Percentiles rank a stretch among this genome's conserved stretches.
These are phyloP conservation scores for Hypoxylon rickii DNA, from an alignment of 495 filamentous ascomycete species.

Conservation along the genomic window DNA sequence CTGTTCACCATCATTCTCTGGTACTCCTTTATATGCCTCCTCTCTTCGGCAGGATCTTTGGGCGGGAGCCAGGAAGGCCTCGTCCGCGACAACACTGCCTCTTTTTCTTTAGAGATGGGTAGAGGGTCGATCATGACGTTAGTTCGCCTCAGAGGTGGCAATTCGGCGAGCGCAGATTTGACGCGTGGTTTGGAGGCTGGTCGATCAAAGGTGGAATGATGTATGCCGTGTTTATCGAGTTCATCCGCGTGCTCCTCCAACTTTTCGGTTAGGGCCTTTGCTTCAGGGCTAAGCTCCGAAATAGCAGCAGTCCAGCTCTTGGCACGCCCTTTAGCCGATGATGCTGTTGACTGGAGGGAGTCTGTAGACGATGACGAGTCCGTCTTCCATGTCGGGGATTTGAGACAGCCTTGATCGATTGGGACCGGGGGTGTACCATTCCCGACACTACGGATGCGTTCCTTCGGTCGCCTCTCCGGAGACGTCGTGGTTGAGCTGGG, in stretches of 20 bases:
- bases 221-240: constrained; percentile 48
- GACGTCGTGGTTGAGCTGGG: constrained; percentile 56
- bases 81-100: constrained; percentile 86
- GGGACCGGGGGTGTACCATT: constrained; percentile 59
- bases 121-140: constrained; percentile 97
- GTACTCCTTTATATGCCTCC: constrained; percentile 87
- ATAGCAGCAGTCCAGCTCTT: constrained; percentile 87
- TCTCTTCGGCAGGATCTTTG: constrained; percentile 92
- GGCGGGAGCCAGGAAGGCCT: constrained; percentile 94
- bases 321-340: constrained; percentile 58
- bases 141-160: constrained; percentile 82
- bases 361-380: constrained; percentile 36
- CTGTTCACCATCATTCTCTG: constrained; percentile 89
- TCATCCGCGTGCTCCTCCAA: constrained; percentile 83
- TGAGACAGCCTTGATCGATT: constrained; percentile 52
- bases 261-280: constrained; percentile 84
- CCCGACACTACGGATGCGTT: constrained; percentile 55
- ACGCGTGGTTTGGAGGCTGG: constrained; percentile 56
- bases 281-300: constrained; percentile 81
- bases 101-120: constrained; percentile 95
- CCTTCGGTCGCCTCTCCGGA: constrained; percentile 60
- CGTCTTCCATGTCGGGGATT: constrained; percentile 52
- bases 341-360: constrained; percentile 31
- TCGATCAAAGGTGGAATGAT: constrained; percentile 15
- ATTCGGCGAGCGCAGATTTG: constrained; percentile 61